Base-by-base conservation (phyloP, 805 yeast species). In the Starmerella cellae region DNA sequence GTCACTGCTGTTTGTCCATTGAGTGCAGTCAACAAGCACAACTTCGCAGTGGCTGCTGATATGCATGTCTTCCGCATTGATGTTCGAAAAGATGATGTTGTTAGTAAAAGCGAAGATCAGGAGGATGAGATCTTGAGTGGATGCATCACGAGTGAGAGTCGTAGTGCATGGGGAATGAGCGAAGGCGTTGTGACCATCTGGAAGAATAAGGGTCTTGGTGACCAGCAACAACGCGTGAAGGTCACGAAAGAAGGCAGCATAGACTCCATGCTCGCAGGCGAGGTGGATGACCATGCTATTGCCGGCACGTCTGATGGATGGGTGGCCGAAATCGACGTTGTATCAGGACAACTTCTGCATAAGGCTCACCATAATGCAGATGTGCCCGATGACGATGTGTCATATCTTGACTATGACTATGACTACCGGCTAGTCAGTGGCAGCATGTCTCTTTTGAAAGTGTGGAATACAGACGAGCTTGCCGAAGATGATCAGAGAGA, bases 101-200 rank as follows among this genome's bases (percentile, higher is more conserved):
- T 79, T 1, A 62, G 72, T 3, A 70, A 70, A 31, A 77, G 87
- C 29, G 97, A 87, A 48, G 87, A 84, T 57, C 98, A 88, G 62
- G 95, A 81, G 51, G 97, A 88, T 55, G 98, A 88, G 57, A 62
- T 88, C n/a, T 62, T 88, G 34, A 69, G 85, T 43, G 79, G 83
- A 53, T 65, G 82, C 30, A 75, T 77, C 2, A 70, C 75, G 13
- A 71, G 69, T 37, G 82, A 77, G 41, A 77, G 74, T 17, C 69
- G 74, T 1, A 70, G 77, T 3, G 72, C 79, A 3, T 85, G 87
- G 52, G 88, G 95, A 35, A 85, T 84, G 79, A 84, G 94, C 14
- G 91, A 80, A 55, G 97, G 97, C 3, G 73, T 83, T 13, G 68
- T 84, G 5, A 84, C 97, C 0, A 66, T 81, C 13, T 88, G 98